Evolutionary conservation across 2,329 filamentous ascomycete genomes (phyloP), one percentile per base, ranked within the genome.

Genomic region (Phialemoniopsis sp.): DNA sequence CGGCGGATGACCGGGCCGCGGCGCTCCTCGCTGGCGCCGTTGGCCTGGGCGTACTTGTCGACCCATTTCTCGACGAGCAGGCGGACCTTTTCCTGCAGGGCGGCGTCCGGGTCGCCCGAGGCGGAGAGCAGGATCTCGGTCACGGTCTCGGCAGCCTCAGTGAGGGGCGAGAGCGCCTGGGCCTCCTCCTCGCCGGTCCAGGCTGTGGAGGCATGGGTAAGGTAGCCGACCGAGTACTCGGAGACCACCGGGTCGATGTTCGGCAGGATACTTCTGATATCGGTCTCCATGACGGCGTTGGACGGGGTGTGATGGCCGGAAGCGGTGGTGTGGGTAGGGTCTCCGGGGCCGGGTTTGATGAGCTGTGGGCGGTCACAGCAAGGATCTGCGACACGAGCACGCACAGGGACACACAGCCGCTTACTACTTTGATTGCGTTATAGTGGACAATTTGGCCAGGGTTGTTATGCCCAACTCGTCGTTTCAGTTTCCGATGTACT

Each of bases 181-280:
- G 30, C 13, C 47, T 94, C 89, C 38, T 80, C 73, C 12, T 76
- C 89, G 37, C 82, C 79, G 44, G 81, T 73, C 73, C 87, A 95
- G 37, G 86, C 74, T 49, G 84, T 90, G 35, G 90, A 93, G 36
- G 93, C 93, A 73, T 98, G 91, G 56, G 82, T 89, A 52, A 98
- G 75, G 60, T 97, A 98, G 42, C 93, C 93, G 49, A 89, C 87
- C 32, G 89, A 93, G 66, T 95, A 96, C 66, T 95, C 87, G 36
- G 89, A 90, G 50, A 96, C 73, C 46, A 95, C 76, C 43, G 85
- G 87, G 66, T 96, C 90, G 52, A 96, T 87, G 57, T 86, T 85
- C 46, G 89, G 89, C 51, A 95, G 79, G 51, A 89, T 80, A 45
- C 84, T 73, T 68, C 85, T 85, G 59, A 95, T 89, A 68, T 95